Percentiles rank a stretch among this genome's conserved stretches.
These are phyloP conservation scores for Botrytis aclada DNA, from an alignment of 2,329 filamentous ascomycete genomes.

Conservation along the genomic window DNA sequence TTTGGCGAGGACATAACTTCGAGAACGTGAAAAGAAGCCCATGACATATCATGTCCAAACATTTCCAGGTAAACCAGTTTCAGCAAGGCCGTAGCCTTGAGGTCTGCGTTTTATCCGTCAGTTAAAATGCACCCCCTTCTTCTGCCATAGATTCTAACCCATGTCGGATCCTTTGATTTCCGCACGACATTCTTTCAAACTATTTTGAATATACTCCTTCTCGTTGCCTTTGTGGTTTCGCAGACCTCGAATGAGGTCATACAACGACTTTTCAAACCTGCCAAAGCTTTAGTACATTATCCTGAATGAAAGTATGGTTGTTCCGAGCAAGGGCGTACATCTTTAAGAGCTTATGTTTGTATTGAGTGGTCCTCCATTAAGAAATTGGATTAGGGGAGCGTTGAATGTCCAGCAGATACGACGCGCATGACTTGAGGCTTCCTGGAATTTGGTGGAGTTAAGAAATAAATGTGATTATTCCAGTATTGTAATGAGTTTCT, in stretches of 20 bases:
- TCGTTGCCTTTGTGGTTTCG: conserved; percentile 95
- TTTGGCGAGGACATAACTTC: conserved; percentile 98
- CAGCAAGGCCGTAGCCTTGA: conserved; percentile 92
- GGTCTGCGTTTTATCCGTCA: conserved; percentile 52
- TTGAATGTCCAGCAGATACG: not conserved
- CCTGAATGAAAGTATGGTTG: not conserved
- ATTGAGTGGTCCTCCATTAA: conserved; percentile 17
- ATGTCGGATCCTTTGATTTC: conserved; percentile 94
- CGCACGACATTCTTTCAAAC: conserved; percentile 88
- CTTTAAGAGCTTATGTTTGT: conserved; percentile 11
- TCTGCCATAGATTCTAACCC: conserved; percentile 52
- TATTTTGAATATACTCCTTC: conserved; percentile 90
- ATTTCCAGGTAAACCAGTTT: conserved; percentile 98
- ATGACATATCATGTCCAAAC: conserved; percentile 99
- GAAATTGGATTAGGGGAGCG: conserved; percentile 8
- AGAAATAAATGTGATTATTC: not conserved
- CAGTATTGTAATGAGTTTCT: not conserved
- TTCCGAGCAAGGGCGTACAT: conserved; percentile 21
- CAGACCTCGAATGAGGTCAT: conserved; percentile 95
- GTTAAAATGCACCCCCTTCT: not conserved
- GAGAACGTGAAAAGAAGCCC: conserved; percentile 96
- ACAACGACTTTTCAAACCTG: conserved; percentile 99
- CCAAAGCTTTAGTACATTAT: conserved; percentile 18
- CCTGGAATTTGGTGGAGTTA: not conserved
- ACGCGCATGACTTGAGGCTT: conserved; percentile 1